Conservation (phyloP, 106 monocot species). For the Dendrobium chrysotoxum region DNA sequence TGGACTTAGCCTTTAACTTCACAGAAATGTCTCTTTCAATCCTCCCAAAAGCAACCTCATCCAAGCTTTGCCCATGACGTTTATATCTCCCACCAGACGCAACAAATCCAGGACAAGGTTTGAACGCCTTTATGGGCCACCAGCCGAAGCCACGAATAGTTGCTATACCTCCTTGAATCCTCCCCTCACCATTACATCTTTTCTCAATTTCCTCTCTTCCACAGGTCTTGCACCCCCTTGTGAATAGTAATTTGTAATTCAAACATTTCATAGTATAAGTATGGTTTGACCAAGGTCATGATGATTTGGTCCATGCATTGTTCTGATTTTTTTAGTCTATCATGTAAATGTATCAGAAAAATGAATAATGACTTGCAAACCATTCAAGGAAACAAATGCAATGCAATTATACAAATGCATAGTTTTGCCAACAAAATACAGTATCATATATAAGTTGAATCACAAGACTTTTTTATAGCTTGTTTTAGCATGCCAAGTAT, state of each 20-base stretch:
- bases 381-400: too few species aligned
- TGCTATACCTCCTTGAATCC: conserved; percentile 95
- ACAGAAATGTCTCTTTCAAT: conserved; percentile 27
- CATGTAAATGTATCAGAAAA: background rate
- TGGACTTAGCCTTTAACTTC: conserved; percentile 12
- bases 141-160: conserved; percentile 93
- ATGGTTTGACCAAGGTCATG: background rate
- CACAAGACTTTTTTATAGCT: too few species aligned
- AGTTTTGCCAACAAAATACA: too few species aligned
- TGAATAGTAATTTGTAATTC: background rate
- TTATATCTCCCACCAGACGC: conserved; percentile 81
- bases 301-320: too few species aligned
- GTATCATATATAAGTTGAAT: too few species aligned
- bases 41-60: conserved; percentile 77
- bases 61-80: conserved; percentile 85
- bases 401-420: too few species aligned
- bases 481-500: too few species aligned
- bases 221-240: conserved; percentile 68
- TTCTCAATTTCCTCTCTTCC: conserved; percentile 66
- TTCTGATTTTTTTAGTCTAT: background rate
- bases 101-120: conserved; percentile 77
- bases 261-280: background rate
- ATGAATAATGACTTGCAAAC: background rate
- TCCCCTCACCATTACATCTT: conserved; percentile 88
- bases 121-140: conserved; percentile 93